phyloP scores from a whole-genome alignment of 2,329 filamentous ascomycete genomes.

The Neonectria faginata region DNA sequence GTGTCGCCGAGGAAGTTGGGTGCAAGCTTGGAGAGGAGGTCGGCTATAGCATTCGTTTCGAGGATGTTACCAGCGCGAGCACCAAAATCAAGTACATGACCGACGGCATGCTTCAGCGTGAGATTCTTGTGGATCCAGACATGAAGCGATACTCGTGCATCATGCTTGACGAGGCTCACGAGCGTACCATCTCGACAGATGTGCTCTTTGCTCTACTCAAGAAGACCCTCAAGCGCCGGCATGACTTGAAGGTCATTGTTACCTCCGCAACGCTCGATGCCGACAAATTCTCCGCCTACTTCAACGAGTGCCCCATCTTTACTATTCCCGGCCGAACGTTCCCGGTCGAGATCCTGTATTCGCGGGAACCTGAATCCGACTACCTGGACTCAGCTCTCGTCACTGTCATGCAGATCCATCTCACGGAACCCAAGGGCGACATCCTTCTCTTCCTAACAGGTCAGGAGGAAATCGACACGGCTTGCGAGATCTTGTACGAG shows the following conservation, averaged over 20 bases:
- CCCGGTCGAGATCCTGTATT: constrained; percentile 96
- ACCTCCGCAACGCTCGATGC: constrained; percentile 97
- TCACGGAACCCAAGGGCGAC: constrained; percentile 91
- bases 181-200: constrained; percentile 95
- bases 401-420: constrained; percentile 97
- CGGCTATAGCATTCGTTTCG: constrained; percentile 97
- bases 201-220: constrained; percentile 95
- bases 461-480: constrained; percentile 97
- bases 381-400: constrained; percentile 95
- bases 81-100: constrained; percentile 99
- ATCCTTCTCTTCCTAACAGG: constrained; percentile 97
- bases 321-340: constrained; percentile 95
- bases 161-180: constrained; percentile 98
- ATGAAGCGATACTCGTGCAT: constrained; percentile 93
- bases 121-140: constrained; percentile 92
- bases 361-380: constrained; percentile 92
- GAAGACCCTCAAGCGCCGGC: constrained; percentile 86
- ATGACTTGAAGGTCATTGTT: constrained; percentile 93
- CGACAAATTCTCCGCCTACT: constrained; percentile 97
- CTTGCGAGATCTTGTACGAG: constrained; percentile 91
- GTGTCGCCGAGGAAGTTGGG: constrained; percentile 95
- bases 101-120: constrained; percentile 96
- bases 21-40: constrained; percentile 92
- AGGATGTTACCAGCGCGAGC: constrained; percentile 87
- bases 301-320: constrained; percentile 95